Evolutionary conservation across 108 stramenopile species (phyloP), one percentile per base, ranked within the genome.

Genomic region (Pseudonitzschia multistriata): DNA sequence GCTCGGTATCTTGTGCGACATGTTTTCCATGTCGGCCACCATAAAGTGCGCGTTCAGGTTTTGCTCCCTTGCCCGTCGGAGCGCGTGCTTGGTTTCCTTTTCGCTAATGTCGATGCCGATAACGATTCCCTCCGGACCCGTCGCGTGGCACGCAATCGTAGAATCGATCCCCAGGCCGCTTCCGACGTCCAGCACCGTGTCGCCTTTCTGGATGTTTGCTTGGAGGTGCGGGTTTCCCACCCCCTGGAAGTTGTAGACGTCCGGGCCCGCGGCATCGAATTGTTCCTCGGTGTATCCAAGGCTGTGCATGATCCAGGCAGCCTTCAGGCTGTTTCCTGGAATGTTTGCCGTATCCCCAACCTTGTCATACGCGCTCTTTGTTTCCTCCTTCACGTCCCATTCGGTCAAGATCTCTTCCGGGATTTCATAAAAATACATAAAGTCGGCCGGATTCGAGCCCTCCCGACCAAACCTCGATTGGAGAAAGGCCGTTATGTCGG

Each of bases 1-100:
- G 77, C 92, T 91, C 7, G 86, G 82, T 5, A 96, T 67, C 5
- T 85, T 86, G 3, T 40, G 6, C 3, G 42, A 45, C 21, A 96
- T 79, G 60, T 83, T 63, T 81, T 95, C 96, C 70, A 96, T 96
- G 70, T 90, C 92, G n/a, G 90, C 93, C n/a, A 92, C 80, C 25
- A 83, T 71, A 68, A 95, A 95, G 52, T 82, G 66, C 22, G 88
- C 81, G 71, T 90, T 88, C 28, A 72, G 69, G 27, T 82, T 81
- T 62, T 80, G 66, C 24, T 74, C 75, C 11, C 53, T 31, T 29
- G 82, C 86, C 71, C 86, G 52, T 21, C 39, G 50, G 5, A 70
- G 72, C 21, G 88, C 81, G 65, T 89, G 85, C 36, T 77, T 66
- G 6, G 86, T 85, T 76, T 88, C 81, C 14, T 78, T 76, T 45